These are phyloP conservation scores for Populus tomentosa DNA, from an alignment of 441 rosid species.

Conservation along the genomic window DNA sequence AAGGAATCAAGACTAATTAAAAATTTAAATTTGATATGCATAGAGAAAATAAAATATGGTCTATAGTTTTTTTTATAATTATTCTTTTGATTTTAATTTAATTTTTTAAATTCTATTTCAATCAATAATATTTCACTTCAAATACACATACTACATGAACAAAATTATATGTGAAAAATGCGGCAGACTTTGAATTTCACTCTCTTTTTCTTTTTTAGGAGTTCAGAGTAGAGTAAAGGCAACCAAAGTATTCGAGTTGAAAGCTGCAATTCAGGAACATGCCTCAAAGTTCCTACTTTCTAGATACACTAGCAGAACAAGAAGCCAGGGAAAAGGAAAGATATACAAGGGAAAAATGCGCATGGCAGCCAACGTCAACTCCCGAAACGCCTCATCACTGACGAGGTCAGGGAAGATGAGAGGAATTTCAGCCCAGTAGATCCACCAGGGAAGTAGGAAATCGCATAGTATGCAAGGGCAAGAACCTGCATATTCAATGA, in stretches of 20 bases:
- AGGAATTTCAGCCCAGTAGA: constrained; percentile 58
- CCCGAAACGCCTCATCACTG: constrained; percentile 43
- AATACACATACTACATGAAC: too few relatives aligned
- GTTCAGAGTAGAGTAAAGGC: neutral
- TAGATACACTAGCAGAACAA: neutral
- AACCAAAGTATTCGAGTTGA: neutral
- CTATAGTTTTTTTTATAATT: too few relatives aligned
- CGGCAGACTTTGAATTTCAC: too few relatives aligned
- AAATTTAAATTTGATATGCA: too few relatives aligned
- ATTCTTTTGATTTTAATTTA: too few relatives aligned
- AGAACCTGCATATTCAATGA: constrained; percentile 34
- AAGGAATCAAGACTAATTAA: too few relatives aligned
- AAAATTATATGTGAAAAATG: too few relatives aligned
- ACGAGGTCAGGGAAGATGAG: constrained; percentile 39
- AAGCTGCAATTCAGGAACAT: neutral
- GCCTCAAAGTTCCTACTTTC: neutral
- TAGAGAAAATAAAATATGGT: too few relatives aligned
- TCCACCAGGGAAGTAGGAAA: constrained; percentile 73
- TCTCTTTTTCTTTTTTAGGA: too few relatives aligned
- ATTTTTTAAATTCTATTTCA: too few relatives aligned
- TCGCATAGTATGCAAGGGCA: constrained; percentile 46
- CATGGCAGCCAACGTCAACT: constrained; percentile 28
- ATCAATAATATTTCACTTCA: too few relatives aligned
- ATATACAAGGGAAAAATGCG: neutral
- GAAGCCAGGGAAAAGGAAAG: neutral